These are phyloP conservation scores for Areca catechu DNA, from an alignment of 176 grass and related monocot genomes.

Conservation along the genomic window DNA sequence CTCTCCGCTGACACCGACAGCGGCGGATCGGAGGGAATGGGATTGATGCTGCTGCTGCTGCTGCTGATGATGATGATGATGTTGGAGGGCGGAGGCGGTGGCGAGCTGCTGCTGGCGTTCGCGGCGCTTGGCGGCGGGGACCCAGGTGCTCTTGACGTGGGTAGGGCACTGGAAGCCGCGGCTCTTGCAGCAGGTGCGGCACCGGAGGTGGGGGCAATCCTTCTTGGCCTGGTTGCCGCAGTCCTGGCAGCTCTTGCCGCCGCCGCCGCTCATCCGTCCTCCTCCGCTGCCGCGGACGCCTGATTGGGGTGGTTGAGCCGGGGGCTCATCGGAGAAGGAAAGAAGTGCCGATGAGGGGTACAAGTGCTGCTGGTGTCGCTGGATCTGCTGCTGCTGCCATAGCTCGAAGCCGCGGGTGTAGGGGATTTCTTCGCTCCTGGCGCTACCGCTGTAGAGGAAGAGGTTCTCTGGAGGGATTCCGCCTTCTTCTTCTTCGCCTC, in stretches of 20 bases:
- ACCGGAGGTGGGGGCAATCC: conserved; percentile 33
- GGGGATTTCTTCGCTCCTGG: conserved; percentile 23
- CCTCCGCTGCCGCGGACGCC: background rate
- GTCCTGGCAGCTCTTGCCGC: conserved; percentile 34
- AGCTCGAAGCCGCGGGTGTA: conserved; percentile 54
- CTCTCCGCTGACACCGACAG: background rate
- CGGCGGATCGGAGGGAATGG: background rate
- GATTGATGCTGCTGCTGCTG: background rate
- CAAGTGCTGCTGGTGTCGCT: conserved; percentile 16
- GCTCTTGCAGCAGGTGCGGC: conserved; percentile 56
- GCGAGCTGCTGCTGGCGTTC: conserved; percentile 36
- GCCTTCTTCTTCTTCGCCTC: conserved; percentile 19
- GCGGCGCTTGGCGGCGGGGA: conserved; percentile 38
- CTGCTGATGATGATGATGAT: too few species aligned
- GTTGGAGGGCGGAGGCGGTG: background rate
- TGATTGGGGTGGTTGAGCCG: background rate
- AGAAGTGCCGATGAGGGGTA: conserved; percentile 21
- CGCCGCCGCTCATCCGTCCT: conserved; percentile 8
- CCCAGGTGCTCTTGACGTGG: conserved; percentile 51
- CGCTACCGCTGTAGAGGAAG: conserved; percentile 70
- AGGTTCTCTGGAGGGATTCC: conserved; percentile 49
- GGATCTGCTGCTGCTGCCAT: conserved; percentile 58
- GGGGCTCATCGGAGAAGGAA: conserved; percentile 45
- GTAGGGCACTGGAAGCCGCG: conserved; percentile 39
- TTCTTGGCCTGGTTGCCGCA: conserved; percentile 58